Evolutionary conservation across 2,329 filamentous ascomycete genomes (phyloP).

Genomic region (Trichoderma oligosporum): DNA sequence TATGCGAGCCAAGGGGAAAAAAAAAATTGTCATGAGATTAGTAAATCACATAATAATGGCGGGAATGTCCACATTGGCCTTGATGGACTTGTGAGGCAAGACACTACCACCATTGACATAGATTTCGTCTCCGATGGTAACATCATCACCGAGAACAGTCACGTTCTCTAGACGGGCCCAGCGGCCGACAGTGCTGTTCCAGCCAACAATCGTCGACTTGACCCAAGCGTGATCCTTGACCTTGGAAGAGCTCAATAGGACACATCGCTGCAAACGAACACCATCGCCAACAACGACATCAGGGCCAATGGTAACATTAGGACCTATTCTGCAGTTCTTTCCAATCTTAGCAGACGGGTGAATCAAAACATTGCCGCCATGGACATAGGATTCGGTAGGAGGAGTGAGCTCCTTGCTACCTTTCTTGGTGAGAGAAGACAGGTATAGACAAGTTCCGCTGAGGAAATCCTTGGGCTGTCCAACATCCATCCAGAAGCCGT

Average conservation of each 20-base stretch:
- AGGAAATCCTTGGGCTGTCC: slow-evolving; percentile 99
- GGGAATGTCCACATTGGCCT: slow-evolving; percentile 85
- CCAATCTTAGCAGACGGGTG: slow-evolving; percentile 93
- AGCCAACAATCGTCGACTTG: slow-evolving; percentile 97
- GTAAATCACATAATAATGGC: slow-evolving; percentile 62
- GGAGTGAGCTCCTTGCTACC: slow-evolving; percentile 78
- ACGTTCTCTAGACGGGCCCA: slow-evolving; percentile 98
- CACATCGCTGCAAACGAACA: slow-evolving; percentile 88
- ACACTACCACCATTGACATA: slow-evolving; percentile 97
- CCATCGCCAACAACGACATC: slow-evolving; percentile 90
- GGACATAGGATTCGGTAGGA: slow-evolving; percentile 70
- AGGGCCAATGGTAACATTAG: slow-evolving; percentile 93
- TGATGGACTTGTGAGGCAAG: slow-evolving; percentile 97
- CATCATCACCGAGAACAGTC: slow-evolving; percentile 94
- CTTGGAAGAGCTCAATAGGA: slow-evolving; percentile 83
- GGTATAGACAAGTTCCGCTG: slow-evolving; percentile 91
- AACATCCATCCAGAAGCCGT: slow-evolving; percentile 99
- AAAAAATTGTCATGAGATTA: not conserved
- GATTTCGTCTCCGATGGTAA: slow-evolving; percentile 95
- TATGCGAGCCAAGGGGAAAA: not conserved
- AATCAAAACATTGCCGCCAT: slow-evolving; percentile 93
- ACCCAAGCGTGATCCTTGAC: slow-evolving; percentile 99
- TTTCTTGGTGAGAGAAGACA: slow-evolving; percentile 87
- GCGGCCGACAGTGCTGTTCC: slow-evolving; percentile 93
- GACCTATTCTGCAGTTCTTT: slow-evolving; percentile 96